Base-by-base conservation (phyloP, 208 protist genomes). In the Wallacemonas sp. region DNA sequence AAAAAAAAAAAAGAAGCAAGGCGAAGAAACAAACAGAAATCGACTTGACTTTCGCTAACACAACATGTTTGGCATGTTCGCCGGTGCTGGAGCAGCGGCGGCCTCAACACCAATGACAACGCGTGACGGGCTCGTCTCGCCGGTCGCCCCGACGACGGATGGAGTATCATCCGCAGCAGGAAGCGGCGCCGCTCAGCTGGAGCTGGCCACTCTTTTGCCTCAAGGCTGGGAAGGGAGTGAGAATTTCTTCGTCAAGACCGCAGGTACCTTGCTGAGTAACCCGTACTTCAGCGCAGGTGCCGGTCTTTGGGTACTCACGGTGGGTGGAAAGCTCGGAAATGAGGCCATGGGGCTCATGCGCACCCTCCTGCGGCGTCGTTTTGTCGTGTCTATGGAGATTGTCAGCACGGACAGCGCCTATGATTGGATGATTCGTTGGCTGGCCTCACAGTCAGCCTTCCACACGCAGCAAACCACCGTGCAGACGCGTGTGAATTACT, bases 281-380 rank as follows among this genome's bases (percentile, higher is more conserved):
- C 91, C 88, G 11, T 94, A 90, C 70, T 96, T 96, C 76, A 88
- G 82, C 66, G 91, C 88, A 14, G 91, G 91, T 47, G 82, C 87
- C 11, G 91, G 91, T 21, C 73, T 96, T 27, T 96, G 90, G 75
- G 74, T 93, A 24, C 65, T 96, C 26, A 92, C 83, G 2, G 79
- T 93, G n/a, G 88, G 75, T 12, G 84, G 80, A 12, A 80, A 76
- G 34, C 49, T 89, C 15, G 80, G 72, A 17, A 36, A 65, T 14
- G 67, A 83, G 47, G 70, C 72, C 6, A 79, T 72, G 26, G 24
- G 62, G 2, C 68, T 77, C 44, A 41, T 85, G 31, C 65, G 70
- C 26, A 70, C 84, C 0, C 67, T 81, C 27, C 42, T 90, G 44
- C 69, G 78, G 14, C 80, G 91, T 12, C 73, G 75, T 30, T 91